These are phyloP conservation scores for Boletus reticulatus DNA, from an alignment of 768 basidiomycete genomes.

Conservation along the genomic window DNA sequence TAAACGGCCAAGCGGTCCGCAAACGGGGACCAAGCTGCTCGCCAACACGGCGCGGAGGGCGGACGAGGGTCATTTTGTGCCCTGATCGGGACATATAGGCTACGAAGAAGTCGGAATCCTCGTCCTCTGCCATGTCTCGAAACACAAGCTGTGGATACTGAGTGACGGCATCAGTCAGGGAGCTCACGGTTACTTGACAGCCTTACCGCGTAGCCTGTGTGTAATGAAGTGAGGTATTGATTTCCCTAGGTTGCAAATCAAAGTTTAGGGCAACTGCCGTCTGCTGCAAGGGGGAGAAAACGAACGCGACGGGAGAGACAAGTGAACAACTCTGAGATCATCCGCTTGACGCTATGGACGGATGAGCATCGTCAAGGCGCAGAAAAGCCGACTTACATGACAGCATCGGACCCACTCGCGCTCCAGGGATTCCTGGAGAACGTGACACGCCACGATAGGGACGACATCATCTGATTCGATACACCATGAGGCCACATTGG, in stretches of 20 bases:
- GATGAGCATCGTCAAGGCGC: conserved; percentile 20
- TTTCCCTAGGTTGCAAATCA: conserved; percentile 52
- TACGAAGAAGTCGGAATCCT: conserved; percentile 56
- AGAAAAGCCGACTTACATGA: conserved; percentile 41
- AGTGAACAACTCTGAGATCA: conserved; percentile 59
- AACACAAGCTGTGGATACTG: conserved; percentile 71
- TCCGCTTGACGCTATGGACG: conserved; percentile 48
- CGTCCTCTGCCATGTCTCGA: conserved; percentile 48
- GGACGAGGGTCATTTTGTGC: conserved; percentile 47
- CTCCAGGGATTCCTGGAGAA: conserved; percentile 72
- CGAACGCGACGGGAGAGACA: conserved; percentile 59
- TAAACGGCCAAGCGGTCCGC: conserved; percentile 41
- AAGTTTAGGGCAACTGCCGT: conserved; percentile 9
- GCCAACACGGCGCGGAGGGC: conserved; percentile 38
- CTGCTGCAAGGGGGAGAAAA: conserved; percentile 8
- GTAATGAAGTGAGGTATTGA: conserved; percentile 62
- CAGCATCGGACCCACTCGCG: conserved; percentile 49
- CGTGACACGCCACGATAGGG: conserved; percentile 52
- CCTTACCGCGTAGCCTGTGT: conserved; percentile 51
- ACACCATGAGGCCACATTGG: conserved; percentile 70
- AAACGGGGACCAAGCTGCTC: conserved; percentile 39
- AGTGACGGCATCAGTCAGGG: conserved; percentile 12
- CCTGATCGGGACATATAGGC: conserved; percentile 63
- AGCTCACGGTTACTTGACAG: conserved; percentile 9
- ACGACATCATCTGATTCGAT: conserved; percentile 39